Percentiles rank a stretch among this genome's conserved stretches.
These are phyloP conservation scores for Corchorus capsularis DNA, from an alignment of 345 rosid genomes.

Conservation along the genomic window DNA sequence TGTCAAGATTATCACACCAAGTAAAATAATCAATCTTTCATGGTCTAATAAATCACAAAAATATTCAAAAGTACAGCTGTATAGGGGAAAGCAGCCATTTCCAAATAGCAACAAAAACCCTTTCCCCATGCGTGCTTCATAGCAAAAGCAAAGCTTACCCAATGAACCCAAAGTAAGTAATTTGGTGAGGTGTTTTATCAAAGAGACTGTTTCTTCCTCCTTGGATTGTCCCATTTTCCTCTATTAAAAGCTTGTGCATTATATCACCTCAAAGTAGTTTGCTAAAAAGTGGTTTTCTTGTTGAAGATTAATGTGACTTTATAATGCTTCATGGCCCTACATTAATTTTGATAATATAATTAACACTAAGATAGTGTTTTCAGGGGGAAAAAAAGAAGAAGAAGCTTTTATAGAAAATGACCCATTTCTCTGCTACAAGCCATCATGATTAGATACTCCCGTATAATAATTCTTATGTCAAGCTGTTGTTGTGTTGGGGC, in stretches of 20 bases:
- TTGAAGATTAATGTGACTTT: not conserved
- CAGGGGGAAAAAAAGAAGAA: not conserved
- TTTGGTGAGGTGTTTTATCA: constrained; percentile 15
- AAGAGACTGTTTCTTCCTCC: too few relatives aligned
- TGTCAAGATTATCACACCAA: not conserved
- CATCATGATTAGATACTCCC: not conserved
- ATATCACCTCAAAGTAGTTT: not conserved
- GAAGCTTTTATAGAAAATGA: not conserved
- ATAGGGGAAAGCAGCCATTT: not conserved
- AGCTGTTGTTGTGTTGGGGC: not conserved
- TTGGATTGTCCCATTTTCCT: not conserved
- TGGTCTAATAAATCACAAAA: not conserved
- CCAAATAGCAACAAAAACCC: not conserved
- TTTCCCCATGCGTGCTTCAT: constrained; percentile 2
- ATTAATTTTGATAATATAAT: not conserved
- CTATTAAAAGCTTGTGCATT: not conserved
- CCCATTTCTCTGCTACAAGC: not conserved
- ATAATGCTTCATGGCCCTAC: not conserved
- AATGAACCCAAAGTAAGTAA: not conserved
- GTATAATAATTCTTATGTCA: not conserved
- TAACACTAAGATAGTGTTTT: not conserved
- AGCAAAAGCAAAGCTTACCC: not conserved
- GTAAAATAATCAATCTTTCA: not conserved
- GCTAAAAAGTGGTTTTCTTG: constrained; percentile 2
- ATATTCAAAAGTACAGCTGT: not conserved